Conservation (phyloP, 1,284 basidiomycete species). For the Puccinia brachypodii region DNA sequence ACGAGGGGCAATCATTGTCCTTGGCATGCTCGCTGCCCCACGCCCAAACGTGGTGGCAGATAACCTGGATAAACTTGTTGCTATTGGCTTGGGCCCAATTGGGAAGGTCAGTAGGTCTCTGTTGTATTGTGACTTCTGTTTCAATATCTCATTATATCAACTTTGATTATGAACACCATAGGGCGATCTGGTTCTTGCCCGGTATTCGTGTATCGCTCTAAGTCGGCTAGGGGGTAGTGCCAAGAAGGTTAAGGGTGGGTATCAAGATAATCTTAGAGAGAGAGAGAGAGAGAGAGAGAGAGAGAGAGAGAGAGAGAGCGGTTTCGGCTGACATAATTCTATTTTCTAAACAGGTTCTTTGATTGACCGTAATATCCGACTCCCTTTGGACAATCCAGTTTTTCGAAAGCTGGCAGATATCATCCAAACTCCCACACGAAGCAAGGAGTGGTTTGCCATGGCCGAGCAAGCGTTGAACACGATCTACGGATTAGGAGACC, state of each 20-base stretch:
- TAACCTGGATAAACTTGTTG: constrained; percentile 78
- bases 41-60: constrained; percentile 81
- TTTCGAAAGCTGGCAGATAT: constrained; percentile 79
- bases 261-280: neutral
- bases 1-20: constrained; percentile 86
- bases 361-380: constrained; percentile 77
- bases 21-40: constrained; percentile 91
- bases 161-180: neutral
- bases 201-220: constrained; percentile 90
- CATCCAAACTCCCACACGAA: constrained; percentile 72
- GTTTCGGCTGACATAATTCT: neutral
- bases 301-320: neutral
- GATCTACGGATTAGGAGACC: constrained; percentile 88
- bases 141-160: neutral
- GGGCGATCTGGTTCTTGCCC: constrained; percentile 78
- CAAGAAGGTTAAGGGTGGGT: constrained; percentile 84
- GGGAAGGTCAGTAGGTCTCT: constrained; percentile 59
- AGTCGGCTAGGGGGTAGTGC: constrained; percentile 88
- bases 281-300: neutral
- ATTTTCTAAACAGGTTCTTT: constrained; percentile 65
- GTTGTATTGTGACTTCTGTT: constrained; percentile 12
- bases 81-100: constrained; percentile 79
- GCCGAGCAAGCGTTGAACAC: constrained; percentile 97
- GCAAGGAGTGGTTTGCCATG: constrained; percentile 89
- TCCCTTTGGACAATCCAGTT: constrained; percentile 83